Percentiles rank a stretch among this genome's conserved stretches.
phyloP scores from a whole-genome alignment of 1,139 yeast species.

The Eremothecium coryli region DNA sequence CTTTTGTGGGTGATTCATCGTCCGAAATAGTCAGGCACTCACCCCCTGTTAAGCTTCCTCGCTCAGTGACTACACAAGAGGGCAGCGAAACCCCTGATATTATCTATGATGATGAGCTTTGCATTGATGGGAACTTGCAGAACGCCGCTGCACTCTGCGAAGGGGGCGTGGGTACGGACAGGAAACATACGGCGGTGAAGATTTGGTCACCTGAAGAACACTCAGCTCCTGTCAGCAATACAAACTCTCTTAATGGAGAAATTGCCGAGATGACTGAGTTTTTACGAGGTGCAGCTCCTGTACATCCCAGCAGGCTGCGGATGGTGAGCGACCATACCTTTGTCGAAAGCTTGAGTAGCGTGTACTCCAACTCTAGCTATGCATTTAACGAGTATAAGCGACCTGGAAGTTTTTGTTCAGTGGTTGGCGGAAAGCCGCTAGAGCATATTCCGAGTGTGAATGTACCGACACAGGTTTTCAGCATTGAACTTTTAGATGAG shows the following conservation, averaged over 20 bases:
- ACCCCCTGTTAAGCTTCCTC: too few relatives aligned
- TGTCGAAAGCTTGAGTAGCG: constrained; percentile 27
- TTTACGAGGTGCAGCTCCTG: too few relatives aligned
- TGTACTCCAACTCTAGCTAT: constrained; percentile 28
- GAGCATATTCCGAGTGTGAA: constrained; percentile 46
- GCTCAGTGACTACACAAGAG: not conserved
- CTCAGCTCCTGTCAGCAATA: not conserved
- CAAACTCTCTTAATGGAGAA: not conserved
- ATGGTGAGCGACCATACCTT: constrained; percentile 12
- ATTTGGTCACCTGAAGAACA: not conserved
- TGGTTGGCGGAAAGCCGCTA: constrained; percentile 31
- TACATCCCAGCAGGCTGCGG: not conserved
- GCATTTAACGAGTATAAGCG: constrained; percentile 27
- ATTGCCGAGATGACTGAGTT: not conserved
- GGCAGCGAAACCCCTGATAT: not conserved
- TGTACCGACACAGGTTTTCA: constrained; percentile 50
- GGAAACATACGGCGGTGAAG: not conserved
- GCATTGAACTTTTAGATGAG: constrained; percentile 42
- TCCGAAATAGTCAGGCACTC: not conserved
- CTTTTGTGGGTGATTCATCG: constrained; percentile 17
- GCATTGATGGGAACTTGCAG: not conserved
- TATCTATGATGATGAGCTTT: not conserved
- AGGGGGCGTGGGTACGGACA: not conserved
- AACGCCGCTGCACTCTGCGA: not conserved
- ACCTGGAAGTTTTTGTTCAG: constrained; percentile 27